Evolutionary conservation across 495 filamentous ascomycete genomes (phyloP), one percentile per base, ranked within the genome.

Genomic region (Talaromyces thailandensis): DNA sequence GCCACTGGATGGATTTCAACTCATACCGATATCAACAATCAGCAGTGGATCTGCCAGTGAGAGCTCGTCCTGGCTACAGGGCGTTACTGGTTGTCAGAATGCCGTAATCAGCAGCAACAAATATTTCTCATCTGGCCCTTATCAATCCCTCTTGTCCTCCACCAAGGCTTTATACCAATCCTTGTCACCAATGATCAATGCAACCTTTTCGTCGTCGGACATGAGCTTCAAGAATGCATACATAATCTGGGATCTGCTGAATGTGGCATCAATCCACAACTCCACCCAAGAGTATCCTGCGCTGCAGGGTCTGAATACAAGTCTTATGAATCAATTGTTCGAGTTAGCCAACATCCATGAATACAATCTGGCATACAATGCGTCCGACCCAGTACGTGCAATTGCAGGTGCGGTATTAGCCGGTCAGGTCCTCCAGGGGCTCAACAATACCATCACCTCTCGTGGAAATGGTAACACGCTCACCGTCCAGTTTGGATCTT

Each of bases 191-290:
- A 73, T 88, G 50, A 76, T 91, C 70, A 82, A 86, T 68, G 64
- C 69, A 29, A 81, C 84, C 7, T 88, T 88, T 68, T 68, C 68
- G 24, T 66, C 73, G 21, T 73, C 67, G 35, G 65, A 82, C 55
- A 81, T 83, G 58, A 85, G 55, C 64, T 91, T 82, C 79, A 85
- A 86, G 70, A 90, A 91, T 67, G 88, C 86, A 24, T 92, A 91
- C 72, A 72, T 77, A 62, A 87, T 84, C 64, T 84, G 73, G 67
- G 81, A 84, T 67, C 76, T 81, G 58, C 66, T 84, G 40, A 82
- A 84, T 57, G 80, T 82, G 40, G 81, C 74, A 58, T 64, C 25
- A 11, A 83, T 84, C 60, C 80, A 84, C 69, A 84, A 84, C 69
- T 62, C 73, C n/a, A 71, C 73, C 60, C 64, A 65, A 31, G 62